Evolutionary conservation across 2,329 filamentous ascomycete species (phyloP), one percentile per base, ranked within the genome.

Genomic region (Davidsoniella australis): DNA sequence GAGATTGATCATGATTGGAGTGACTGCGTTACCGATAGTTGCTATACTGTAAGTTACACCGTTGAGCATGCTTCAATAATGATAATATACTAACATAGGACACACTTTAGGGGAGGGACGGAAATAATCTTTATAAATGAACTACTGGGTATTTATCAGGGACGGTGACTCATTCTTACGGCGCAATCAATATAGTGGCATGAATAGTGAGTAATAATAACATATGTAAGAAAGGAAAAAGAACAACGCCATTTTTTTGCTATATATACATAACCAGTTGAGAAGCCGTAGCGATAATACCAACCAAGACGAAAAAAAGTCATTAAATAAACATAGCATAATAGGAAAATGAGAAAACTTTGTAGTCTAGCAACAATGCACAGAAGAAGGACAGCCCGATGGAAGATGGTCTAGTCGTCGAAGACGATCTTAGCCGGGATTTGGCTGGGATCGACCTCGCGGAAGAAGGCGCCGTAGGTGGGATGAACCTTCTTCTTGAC

Each of bases 401-500:
- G 20, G 26, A 16, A 23, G 37, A 10, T 23, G 18, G 18, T 39
- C 24, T 56, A 53, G 44, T 55, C 49, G 36, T 55, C 86, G 68
- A 95, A 95, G 43, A 78, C 88, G 62, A 95, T 94, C 72, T 94
- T 95, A 51, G 82, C 91, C 24, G 85, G 80, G 64, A 84, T 81
- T 66, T 89, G 82, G 62, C 75, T 85, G 63, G 80, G 80, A 58
- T 85, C 83, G 7, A 85, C 79, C 58, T 95, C 86, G 66, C 91
- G 94, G 72, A 84, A 94, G 63, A 96, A 96, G 29, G 87, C 86
- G 51, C 91, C 91, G 61, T 96, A 98, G 44, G 85, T 83, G 60
- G 87, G 84, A 67, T 98, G 91, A 45, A 80, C 76, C 86, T 96
- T 96, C 78, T 94, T 95, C 78, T 96, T 98, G 47, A 98, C 91